A percentile compares a stretch with the other conserved stretches of the same genome.
Evolutionary conservation across 305 asterid genomes (phyloP).

Genomic region (Salvia sclarea): DNA sequence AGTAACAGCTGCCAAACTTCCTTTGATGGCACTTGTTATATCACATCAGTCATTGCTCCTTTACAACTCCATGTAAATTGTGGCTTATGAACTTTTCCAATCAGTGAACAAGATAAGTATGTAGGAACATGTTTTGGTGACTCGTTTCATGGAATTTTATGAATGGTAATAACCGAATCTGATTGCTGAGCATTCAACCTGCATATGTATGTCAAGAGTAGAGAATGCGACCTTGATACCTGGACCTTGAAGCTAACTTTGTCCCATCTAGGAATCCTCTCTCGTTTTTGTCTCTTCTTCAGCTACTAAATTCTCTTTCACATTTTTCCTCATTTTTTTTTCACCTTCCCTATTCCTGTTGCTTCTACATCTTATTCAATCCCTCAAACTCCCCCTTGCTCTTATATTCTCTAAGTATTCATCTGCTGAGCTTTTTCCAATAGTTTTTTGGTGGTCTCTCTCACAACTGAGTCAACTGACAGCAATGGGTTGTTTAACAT

Average conservation of each 20-base stretch:
- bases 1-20: background rate
- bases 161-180: background rate
- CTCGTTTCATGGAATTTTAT: background rate
- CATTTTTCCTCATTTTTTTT: background rate
- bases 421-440: background rate
- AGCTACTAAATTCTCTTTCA: background rate
- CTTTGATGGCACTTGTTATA: background rate
- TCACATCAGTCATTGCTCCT: background rate
- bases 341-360: background rate
- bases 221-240: background rate
- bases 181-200: background rate
- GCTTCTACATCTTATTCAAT: background rate
- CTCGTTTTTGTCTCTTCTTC: background rate
- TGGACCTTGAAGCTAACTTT: background rate
- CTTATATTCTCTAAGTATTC: background rate
- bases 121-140: background rate
- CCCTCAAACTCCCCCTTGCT: background rate
- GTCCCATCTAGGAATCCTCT: background rate
- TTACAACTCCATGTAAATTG: background rate
- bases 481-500: slow-evolving; percentile 2
- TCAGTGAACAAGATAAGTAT: slow-evolving; percentile 6
- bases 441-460: background rate
- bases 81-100: slow-evolving; percentile 2
- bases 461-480: slow-evolving; percentile 9
- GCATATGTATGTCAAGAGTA: background rate